phyloP scores from a whole-genome alignment of 164 flowering plant species.

The Vitis rotundifolia region DNA sequence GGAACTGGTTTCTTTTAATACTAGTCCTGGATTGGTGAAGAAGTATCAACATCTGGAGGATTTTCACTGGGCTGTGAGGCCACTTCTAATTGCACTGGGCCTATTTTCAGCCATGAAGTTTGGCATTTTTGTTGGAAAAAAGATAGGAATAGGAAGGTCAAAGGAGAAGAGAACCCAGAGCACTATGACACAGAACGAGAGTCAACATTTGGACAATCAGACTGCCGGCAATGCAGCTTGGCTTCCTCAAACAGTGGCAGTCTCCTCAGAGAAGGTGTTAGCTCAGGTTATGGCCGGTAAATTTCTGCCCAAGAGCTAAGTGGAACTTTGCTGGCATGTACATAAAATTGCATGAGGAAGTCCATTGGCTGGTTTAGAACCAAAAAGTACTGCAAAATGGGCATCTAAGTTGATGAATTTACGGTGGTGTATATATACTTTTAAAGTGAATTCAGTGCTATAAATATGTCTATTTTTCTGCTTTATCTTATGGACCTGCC shows the following conservation, averaged over 20 bases:
- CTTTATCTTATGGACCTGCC: background rate
- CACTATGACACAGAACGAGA: slow-evolving; percentile 23
- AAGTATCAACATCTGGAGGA: slow-evolving; percentile 94
- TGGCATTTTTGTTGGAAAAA: slow-evolving; percentile 61
- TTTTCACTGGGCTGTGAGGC: slow-evolving; percentile 93
- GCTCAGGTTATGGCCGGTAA: slow-evolving; percentile 22
- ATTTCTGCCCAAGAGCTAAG: background rate
- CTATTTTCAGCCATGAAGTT: slow-evolving; percentile 75
- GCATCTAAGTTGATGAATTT: background rate
- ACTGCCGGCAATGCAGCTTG: slow-evolving; percentile 46
- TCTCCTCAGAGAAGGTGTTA: slow-evolving; percentile 45
- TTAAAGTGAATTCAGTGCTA: background rate
- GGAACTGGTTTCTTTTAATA: slow-evolving; percentile 63
- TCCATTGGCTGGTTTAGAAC: background rate
- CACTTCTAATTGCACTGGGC: slow-evolving; percentile 71
- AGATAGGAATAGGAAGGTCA: slow-evolving; percentile 44
- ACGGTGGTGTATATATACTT: slow-evolving; percentile 4
- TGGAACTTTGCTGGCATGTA: background rate
- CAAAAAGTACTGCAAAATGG: background rate
- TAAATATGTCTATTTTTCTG: background rate
- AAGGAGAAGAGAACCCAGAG: slow-evolving; percentile 35
- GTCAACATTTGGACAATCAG: slow-evolving; percentile 39
- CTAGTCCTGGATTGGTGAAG: slow-evolving; percentile 54
- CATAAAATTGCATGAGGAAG: too few species aligned
- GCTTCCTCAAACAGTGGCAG: slow-evolving; percentile 65